phyloP scores from a whole-genome alignment of 371 early-diverging fungal species.

The Mucor circinelloides region DNA sequence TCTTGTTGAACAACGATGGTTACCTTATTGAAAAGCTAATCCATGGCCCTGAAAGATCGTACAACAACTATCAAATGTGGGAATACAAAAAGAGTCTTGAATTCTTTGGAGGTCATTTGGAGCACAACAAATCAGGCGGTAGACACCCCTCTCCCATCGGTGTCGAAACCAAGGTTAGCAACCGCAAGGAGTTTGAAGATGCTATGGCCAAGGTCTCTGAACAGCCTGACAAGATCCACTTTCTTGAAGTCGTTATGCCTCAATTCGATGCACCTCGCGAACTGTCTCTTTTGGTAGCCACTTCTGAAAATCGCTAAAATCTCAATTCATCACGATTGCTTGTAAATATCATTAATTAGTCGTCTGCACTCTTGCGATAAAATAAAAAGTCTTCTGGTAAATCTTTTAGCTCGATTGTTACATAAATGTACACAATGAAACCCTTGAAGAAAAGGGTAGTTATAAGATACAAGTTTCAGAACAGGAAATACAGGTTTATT shows the following conservation, averaged over 20 bases:
- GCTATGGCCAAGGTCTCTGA: constrained; percentile 26
- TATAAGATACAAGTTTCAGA: neutral
- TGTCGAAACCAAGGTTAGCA: constrained; percentile 26
- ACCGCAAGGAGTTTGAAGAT: constrained; percentile 36
- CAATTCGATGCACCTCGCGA: constrained; percentile 42
- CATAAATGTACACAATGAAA: neutral
- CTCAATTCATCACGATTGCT: neutral
- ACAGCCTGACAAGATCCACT: constrained; percentile 35
- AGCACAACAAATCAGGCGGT: constrained; percentile 13
- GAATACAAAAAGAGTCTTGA: constrained; percentile 42
- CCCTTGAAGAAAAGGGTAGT: neutral
- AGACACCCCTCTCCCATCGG: constrained; percentile 25
- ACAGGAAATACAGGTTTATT: neutral
- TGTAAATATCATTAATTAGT: neutral
- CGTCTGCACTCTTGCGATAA: neutral
- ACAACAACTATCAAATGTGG: constrained; percentile 57
- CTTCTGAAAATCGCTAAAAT: constrained; percentile 31
- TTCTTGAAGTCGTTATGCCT: constrained; percentile 45
- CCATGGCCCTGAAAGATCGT: constrained; percentile 46
- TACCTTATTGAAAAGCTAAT: constrained; percentile 56
- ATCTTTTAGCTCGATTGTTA: too few relatives aligned
- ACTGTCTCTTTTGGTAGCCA: constrained; percentile 24
- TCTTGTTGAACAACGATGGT: constrained; percentile 57
- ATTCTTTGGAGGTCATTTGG: constrained; percentile 40
- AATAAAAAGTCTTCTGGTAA: too few relatives aligned